Conservation (phyloP, 495 filamentous ascomycete species). For the Daldinia concentrica region DNA sequence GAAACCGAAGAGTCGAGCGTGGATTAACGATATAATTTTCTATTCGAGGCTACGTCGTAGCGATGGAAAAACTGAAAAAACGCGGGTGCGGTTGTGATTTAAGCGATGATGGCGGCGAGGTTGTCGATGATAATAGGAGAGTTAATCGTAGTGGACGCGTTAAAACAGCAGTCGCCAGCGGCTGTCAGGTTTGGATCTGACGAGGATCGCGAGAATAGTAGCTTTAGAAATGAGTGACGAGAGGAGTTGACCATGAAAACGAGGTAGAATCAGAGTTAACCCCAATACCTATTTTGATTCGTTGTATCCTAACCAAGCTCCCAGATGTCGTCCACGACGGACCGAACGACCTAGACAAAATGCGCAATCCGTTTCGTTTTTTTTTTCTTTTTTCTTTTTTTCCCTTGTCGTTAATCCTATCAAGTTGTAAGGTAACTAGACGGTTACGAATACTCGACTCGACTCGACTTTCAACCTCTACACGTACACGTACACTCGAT, state of each 20-base stretch:
- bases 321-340: constrained; percentile 26
- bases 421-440: neutral
- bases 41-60: constrained; percentile 20
- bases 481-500: neutral
- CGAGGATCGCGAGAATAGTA: constrained; percentile 18
- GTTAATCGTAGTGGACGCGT: constrained; percentile 6
- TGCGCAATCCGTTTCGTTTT: constrained; percentile 7
- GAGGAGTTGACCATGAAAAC: constrained; percentile 16
- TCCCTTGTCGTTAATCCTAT: constrained; percentile 3
- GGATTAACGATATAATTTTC: constrained; percentile 10
- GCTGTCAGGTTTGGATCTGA: constrained; percentile 23
- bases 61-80: neutral
- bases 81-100: neutral
- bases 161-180: constrained; percentile 35
- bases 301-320: constrained; percentile 19
- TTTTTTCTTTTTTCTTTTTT: too few species aligned
- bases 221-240: constrained; percentile 24
- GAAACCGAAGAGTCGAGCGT: constrained; percentile 3
- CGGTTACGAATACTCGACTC: neutral
- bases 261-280: constrained; percentile 24
- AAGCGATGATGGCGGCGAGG: neutral
- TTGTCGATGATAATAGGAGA: neutral
- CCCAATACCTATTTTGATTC: constrained; percentile 13
- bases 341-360: constrained; percentile 10
- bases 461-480: neutral